Conservation (phyloP, 2,329 filamentous ascomycete genomes). For the Monosporascus sp. region DNA sequence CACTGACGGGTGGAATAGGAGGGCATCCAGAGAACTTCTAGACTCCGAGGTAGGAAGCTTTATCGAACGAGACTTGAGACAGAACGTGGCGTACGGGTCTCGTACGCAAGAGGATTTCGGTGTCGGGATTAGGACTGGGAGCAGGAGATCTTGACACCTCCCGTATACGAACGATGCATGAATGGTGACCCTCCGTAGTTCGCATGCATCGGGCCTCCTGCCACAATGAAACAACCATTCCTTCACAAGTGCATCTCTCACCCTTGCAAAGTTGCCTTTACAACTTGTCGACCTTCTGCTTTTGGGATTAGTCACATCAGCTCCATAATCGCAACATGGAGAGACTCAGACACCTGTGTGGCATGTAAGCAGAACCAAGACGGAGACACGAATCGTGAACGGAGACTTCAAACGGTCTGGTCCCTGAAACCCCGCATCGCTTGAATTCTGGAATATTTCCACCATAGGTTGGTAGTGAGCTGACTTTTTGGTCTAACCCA, state of each 20-base stretch:
- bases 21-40: constrained; percentile 15
- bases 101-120: too few relatives aligned
- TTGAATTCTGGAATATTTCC: neutral
- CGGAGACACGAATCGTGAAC: neutral
- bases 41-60: constrained; percentile 6
- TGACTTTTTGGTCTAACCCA: neutral
- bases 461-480: neutral
- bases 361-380: neutral
- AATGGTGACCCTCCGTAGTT: too few relatives aligned
- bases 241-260: neutral
- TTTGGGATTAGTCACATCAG: neutral
- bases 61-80: too few relatives aligned
- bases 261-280: neutral
- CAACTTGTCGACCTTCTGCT: neutral
- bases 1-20: neutral
- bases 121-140: too few relatives aligned
- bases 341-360: neutral
- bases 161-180: too few relatives aligned
- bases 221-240: neutral
- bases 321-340: neutral
- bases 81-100: too few relatives aligned
- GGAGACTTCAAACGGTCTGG: neutral
- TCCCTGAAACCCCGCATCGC: neutral
- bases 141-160: too few relatives aligned
- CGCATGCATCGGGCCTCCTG: too few relatives aligned